Conservation (phyloP, 345 rosid genomes). For the Brassica nigra region DNA sequence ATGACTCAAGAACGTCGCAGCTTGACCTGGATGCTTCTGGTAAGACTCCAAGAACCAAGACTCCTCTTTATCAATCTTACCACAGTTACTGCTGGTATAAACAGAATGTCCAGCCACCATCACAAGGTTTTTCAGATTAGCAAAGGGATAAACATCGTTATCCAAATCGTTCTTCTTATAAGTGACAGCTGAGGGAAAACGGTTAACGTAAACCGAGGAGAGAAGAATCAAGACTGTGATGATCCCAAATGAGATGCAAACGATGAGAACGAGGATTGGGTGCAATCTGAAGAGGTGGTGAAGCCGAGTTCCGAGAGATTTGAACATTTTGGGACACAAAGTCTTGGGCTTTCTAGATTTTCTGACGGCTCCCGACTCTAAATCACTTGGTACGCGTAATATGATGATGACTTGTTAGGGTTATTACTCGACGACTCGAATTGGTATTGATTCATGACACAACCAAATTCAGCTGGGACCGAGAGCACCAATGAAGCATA, state of each 20-base stretch:
- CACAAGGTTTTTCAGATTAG: conserved; percentile 72
- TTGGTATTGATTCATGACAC: conserved; percentile 57
- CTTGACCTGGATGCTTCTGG: conserved; percentile 92
- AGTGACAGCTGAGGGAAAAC: conserved; percentile 37
- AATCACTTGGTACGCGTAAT: conserved; percentile 74
- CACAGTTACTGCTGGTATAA: conserved; percentile 77
- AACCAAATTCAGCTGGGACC: neutral
- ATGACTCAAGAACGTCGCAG: conserved; percentile 78
- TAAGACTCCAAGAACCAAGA: conserved; percentile 95
- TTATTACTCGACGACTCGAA: conserved; percentile 50
- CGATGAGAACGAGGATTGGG: conserved; percentile 51
- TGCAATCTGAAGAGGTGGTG: conserved; percentile 63
- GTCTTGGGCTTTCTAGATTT: conserved; percentile 61
- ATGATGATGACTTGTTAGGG: conserved; percentile 39
- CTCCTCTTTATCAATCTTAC: conserved; percentile 72
- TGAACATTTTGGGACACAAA: conserved; percentile 56
- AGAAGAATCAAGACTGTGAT: conserved; percentile 57
- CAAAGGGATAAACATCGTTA: conserved; percentile 55
- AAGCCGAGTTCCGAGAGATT: conserved; percentile 55
- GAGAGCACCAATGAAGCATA: conserved; percentile 38
- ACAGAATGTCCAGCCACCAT: conserved; percentile 99
- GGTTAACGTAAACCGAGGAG: conserved; percentile 50
- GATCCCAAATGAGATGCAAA: conserved; percentile 67
- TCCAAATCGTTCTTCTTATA: conserved; percentile 44
- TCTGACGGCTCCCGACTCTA: conserved; percentile 67